phyloP scores from a whole-genome alignment of 2,329 filamentous ascomycete genomes.

The Sordariomycetes sp. region DNA sequence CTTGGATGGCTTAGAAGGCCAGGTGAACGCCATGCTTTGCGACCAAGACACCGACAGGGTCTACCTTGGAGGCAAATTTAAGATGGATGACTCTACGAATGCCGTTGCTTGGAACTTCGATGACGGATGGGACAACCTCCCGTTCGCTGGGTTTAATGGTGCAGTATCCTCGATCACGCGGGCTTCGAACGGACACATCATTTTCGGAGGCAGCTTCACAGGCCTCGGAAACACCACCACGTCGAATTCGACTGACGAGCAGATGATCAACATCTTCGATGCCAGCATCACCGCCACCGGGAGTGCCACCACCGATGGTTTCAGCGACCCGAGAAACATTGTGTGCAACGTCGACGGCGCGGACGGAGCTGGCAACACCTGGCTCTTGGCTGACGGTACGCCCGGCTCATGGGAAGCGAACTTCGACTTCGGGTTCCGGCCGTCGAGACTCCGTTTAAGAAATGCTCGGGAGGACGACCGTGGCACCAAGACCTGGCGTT shows the following conservation, averaged over 20 bases:
- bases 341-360: conserved; percentile 60
- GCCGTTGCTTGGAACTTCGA: conserved; percentile 68
- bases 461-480: conserved; percentile 77
- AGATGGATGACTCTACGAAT: conserved; percentile 69
- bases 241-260: conserved; percentile 53
- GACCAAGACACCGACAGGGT: conserved; percentile 66
- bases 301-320: conserved; percentile 47
- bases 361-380: conserved; percentile 65
- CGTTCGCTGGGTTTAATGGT: conserved; percentile 91
- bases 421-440: conserved; percentile 74
- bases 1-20: conserved; percentile 69
- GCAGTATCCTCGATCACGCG: conserved; percentile 78
- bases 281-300: conserved; percentile 59
- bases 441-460: conserved; percentile 75
- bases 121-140: conserved; percentile 63
- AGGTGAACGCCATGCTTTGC: conserved; percentile 72
- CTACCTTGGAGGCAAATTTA: conserved; percentile 83
- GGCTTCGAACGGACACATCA: conserved; percentile 66
- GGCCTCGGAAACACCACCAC: conserved; percentile 71
- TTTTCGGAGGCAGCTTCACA: conserved; percentile 86
- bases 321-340: conserved; percentile 66
- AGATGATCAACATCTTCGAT: conserved; percentile 73
- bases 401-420: conserved; percentile 73
- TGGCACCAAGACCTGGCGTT: conserved; percentile 80
- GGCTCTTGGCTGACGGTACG: conserved; percentile 59